phyloP scores from a whole-genome alignment of 1,284 basidiomycete genomes.

The Volvariella volvacea region DNA sequence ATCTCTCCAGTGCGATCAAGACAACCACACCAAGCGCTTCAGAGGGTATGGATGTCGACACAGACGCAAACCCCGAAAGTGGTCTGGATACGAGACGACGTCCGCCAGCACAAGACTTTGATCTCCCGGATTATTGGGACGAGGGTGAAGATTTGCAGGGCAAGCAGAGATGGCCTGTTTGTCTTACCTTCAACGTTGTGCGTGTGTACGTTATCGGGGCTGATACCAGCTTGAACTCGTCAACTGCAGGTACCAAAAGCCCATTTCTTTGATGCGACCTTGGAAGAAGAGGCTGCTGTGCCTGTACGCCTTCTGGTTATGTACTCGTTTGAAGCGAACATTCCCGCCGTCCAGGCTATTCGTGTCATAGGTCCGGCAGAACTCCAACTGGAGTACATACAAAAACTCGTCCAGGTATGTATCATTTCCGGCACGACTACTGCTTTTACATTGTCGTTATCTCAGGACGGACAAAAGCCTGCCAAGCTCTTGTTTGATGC shows the following conservation, averaged over 20 bases:
- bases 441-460: constrained; percentile 9
- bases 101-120: constrained; percentile 61
- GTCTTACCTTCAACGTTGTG: constrained; percentile 71
- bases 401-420: constrained; percentile 45
- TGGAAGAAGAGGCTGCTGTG: constrained; percentile 56
- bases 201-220: constrained; percentile 10
- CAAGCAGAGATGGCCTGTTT: constrained; percentile 62
- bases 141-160: constrained; percentile 63
- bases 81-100: constrained; percentile 52
- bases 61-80: constrained; percentile 14
- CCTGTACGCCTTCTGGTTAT: constrained; percentile 51
- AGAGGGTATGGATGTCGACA: constrained; percentile 49
- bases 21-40: constrained; percentile 17
- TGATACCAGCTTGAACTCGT: neutral
- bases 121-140: constrained; percentile 79
- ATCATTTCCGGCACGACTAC: constrained; percentile 2
- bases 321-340: constrained; percentile 47
- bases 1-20: neutral
- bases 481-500: constrained; percentile 31
- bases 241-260: constrained; percentile 44
- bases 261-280: constrained; percentile 66
- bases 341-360: constrained; percentile 47
- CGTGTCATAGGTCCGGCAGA: constrained; percentile 57
- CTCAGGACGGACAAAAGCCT: constrained; percentile 47
- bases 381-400: constrained; percentile 37